Base-by-base conservation (phyloP, 2,329 filamentous ascomycete genomes). In the Parascedosporium putredinis region DNA sequence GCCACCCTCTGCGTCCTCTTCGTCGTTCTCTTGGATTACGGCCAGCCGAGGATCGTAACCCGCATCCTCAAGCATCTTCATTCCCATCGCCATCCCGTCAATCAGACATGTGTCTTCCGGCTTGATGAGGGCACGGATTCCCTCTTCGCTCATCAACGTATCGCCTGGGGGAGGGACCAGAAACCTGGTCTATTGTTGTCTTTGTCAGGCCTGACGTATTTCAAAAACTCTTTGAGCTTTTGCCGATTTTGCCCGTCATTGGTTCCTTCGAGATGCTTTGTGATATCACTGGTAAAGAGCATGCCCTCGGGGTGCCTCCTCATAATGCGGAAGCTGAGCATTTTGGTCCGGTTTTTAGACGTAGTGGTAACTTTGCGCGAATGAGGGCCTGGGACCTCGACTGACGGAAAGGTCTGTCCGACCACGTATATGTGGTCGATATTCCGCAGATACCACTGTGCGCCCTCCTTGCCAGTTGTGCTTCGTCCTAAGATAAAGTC, bases 291-390 rank as follows among this genome's bases (percentile, higher is more conserved):
- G 14, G 95, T 79, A 20, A 83, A 83, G 22, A 89, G 77, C 42
- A 81, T 76, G 53, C 82, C 72, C 23, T 83, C 78, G 16, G 79
- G 73, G 58, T 84, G 88, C 58, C 87, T 86, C 54, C 83, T 79
- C 59, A 95, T 87, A 63, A 95, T 82, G 47, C 93, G 86, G 64
- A 88, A 96, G 0, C 89, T 86, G 34, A 98, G 82, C 84, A 96
- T 96, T 71, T 93, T 95, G 66, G 98, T 83, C 31, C 93, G 82
- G 65, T 93, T 95, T 72, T 98, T 98, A 31, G 88, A 84, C n/a
- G 91, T 89, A 51, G 94, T 95, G 0, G 93, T 98, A 25, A 97
- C 91, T 64, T 93, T 95, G 53, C 93, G 79, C 33, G 89, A 94
- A 63, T 97, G 90, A 2, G 90, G 91, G 0, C 90, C 90, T 3